Percentiles rank a stretch among this genome's conserved stretches.
phyloP scores from a whole-genome alignment of 1,284 basidiomycete species.

The Rugiboletus extremiorientalis region DNA sequence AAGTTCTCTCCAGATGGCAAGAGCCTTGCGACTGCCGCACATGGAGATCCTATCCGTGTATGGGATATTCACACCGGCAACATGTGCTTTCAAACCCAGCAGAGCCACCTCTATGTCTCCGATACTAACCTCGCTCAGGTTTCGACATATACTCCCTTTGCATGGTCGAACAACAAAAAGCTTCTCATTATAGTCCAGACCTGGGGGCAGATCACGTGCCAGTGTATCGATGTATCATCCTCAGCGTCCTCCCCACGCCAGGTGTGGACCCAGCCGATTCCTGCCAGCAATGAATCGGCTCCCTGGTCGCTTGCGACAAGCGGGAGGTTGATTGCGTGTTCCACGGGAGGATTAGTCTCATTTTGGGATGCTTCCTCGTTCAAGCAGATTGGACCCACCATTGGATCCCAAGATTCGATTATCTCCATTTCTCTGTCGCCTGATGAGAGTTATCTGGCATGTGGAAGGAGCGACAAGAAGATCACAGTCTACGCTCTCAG shows the following conservation, averaged over 20 bases:
- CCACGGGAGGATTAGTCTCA: background rate
- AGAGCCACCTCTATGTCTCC: no score
- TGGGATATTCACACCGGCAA: background rate
- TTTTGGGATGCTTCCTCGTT: constrained; percentile 8
- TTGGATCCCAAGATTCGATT: background rate
- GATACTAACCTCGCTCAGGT: background rate
- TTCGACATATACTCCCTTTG: background rate
- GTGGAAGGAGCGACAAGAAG: constrained; percentile 8
- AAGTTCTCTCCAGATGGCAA: constrained; percentile 3
- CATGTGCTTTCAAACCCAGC: accelerated
- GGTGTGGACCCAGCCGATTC: background rate
- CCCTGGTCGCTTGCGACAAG: no score
- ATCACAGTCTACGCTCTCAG: constrained; percentile 9
- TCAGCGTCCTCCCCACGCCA: accelerated
- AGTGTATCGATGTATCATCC: background rate
- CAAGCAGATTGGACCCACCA: constrained; percentile 1
- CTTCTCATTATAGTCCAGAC: background rate
- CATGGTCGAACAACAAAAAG: background rate
- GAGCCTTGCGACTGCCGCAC: background rate
- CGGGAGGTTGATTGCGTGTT: background rate
- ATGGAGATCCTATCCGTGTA: background rate
- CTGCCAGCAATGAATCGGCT: background rate
- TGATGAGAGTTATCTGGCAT: constrained; percentile 7
- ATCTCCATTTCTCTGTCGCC: constrained; percentile 7
- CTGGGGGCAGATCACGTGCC: background rate